Evolutionary conservation across 441 rosid species (phyloP).

Genomic region (Adansonia madagascariensis): DNA sequence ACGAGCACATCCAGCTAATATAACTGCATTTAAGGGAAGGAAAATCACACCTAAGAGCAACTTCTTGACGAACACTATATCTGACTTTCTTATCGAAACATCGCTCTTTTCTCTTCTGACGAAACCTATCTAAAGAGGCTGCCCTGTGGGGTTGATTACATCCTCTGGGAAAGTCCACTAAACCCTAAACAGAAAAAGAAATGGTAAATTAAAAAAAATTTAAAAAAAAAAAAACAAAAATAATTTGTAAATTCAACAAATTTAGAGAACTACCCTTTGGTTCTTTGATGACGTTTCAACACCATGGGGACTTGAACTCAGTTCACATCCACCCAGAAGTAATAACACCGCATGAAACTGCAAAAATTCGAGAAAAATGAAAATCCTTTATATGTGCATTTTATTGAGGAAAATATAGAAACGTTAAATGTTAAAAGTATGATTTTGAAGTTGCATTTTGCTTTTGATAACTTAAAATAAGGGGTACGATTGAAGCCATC

Average conservation of each 20-base stretch:
- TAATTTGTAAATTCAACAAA: constrained; percentile 31
- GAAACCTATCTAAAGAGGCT: constrained; percentile 82
- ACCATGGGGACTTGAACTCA: no score
- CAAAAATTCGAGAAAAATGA: background rate
- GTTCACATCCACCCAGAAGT: no score
- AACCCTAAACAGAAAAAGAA: background rate
- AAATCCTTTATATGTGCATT: constrained; percentile 10
- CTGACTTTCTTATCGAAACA: constrained; percentile 93
- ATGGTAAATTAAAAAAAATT: background rate
- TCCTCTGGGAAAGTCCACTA: constrained; percentile 9
- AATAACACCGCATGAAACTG: no score
- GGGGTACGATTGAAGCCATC: background rate
- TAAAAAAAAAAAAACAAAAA: background rate
- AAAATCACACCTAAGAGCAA: constrained; percentile 72
- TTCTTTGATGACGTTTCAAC: no score
- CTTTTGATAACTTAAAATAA: constrained; percentile 8
- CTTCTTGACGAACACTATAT: constrained; percentile 96
- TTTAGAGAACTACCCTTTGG: constrained; percentile 29
- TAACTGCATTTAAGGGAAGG: background rate
- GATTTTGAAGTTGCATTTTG: background rate
- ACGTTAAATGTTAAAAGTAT: background rate
- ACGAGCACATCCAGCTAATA: background rate
- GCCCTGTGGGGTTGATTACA: constrained; percentile 81
- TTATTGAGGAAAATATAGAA: background rate
- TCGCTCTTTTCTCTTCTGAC: constrained; percentile 90